phyloP scores from a whole-genome alignment of 768 basidiomycete genomes.

The Coprinopsis strossmayeri region DNA sequence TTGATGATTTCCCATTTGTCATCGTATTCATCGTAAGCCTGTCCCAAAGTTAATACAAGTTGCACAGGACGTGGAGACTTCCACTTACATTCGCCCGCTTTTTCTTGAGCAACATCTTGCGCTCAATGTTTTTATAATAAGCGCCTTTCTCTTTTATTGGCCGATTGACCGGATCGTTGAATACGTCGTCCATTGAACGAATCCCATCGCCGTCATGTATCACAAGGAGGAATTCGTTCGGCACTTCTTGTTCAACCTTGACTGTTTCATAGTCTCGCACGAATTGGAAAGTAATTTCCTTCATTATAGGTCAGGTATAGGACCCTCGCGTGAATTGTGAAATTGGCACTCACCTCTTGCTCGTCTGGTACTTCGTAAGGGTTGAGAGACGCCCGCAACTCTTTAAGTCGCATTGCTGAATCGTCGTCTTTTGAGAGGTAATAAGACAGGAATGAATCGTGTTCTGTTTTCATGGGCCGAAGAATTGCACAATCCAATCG shows the following conservation, averaged over 20 bases:
- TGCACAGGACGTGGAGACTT: background rate
- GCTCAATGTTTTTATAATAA: slow-evolving; percentile 84
- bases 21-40: slow-evolving; percentile 67
- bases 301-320: slow-evolving; percentile 2
- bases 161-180: slow-evolving; percentile 18
- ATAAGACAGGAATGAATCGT: slow-evolving; percentile 83
- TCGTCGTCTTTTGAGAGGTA: slow-evolving; percentile 77
- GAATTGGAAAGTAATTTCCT: slow-evolving; percentile 71
- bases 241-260: slow-evolving; percentile 81
- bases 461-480: slow-evolving; percentile 82
- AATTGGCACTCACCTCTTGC: slow-evolving; percentile 38
- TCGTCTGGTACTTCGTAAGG: slow-evolving; percentile 45
- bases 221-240: slow-evolving; percentile 77
- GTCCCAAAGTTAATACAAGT: slow-evolving; percentile 9
- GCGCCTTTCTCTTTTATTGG: slow-evolving; percentile 52
- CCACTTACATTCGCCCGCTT: slow-evolving; percentile 67
- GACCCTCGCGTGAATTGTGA: background rate
- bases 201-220: slow-evolving; percentile 51
- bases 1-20: slow-evolving; percentile 83
- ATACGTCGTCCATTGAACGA: slow-evolving; percentile 24
- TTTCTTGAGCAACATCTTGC: slow-evolving; percentile 84
- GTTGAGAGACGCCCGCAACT: slow-evolving; percentile 35
- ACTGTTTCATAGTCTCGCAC: slow-evolving; percentile 84
- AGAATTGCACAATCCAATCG: slow-evolving; percentile 81
- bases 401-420: slow-evolving; percentile 60